Base-by-base conservation (phyloP, 2,329 filamentous ascomycete genomes). In the Plenodomus lindquistii region DNA sequence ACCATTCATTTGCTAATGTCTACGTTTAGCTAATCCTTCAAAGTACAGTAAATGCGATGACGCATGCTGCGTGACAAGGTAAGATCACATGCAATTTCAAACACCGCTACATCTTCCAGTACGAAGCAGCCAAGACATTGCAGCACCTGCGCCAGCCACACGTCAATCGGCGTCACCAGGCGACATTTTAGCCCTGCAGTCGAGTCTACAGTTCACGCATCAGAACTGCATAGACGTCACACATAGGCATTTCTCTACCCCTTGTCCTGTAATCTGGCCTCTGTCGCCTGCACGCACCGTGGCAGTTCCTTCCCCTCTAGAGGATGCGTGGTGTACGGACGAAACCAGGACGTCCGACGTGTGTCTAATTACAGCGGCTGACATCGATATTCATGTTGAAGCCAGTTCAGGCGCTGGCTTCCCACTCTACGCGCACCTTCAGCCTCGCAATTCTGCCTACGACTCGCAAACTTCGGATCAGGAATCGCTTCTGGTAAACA, bases 291-390 rank as follows among this genome's bases (percentile, higher is more conserved):
- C 48, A 53, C 54, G 47, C 59, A 65, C 63, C 59, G 67, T 73
- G 69, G 68, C 70, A 56, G 61, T 62, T 61, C 54, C 59, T 58
- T 44, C 51, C 55, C 48, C 53, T 29, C 43, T 52, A 63, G 62
- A 69, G 56, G 62, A 72, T 71, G 69, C 62, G 56, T 52, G 55
- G 40, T 55, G 61, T 46, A 57, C 67, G 66, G 66, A 70, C 67
- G 62, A 68, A 65, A 56, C 59, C 57, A 58, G 62, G 56, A 62
- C 63, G 55, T 47, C 47, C 38, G 43, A 40, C 41, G 10, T 31
- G 55, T 52, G 43, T 52, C 34, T 56, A 39, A 52, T 54, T 48
- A 49, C 46, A 48, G 41, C 54, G 52, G 52, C 59, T 57, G 50
- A 59, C 50, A 56, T 55, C 43, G 44, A 69, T 66, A n/a, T n/a